Evolutionary conservation across 495 filamentous ascomycete genomes (phyloP), one percentile per base, ranked within the genome.

Genomic region (Xylaria intraflava): DNA sequence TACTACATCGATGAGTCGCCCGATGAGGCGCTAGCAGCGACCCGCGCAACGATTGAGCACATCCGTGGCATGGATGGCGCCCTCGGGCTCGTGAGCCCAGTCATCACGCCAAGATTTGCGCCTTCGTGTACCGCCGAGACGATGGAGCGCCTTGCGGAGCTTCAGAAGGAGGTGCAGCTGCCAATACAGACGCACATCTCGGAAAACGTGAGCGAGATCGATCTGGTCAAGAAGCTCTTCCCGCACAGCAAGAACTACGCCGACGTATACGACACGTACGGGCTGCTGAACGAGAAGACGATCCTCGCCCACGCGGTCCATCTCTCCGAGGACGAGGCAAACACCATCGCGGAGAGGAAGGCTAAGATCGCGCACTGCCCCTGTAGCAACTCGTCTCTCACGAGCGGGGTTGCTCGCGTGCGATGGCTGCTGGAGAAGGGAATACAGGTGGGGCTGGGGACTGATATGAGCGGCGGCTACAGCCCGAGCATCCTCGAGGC

Each of bases 31-130:
- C 19, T 92, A 0, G 57, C 62, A 20, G 78, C 77, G 23, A 88
- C 86, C 1, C 66, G 69, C 23, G 79, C 69, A 0, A 83, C 71
- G 11, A 87, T 95, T 47, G 72, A 73, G 1, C 79, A 95, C 66
- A 84, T 90, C 62, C 71, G 74, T 22, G 7, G 57, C 19, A 76
- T 90, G 26, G 90, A 96, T 58, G 83, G 88, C 0, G 35, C 62
- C 1, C 67, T 70, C 27, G 58, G 70, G 33, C 62, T 73, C 9
- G 75, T 96, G 16, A 68, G 94, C 1, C 89, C 92, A 0, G 88
- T 97, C 53, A 67, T 98, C 54, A 98, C 93, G 0, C 93, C 93
- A 0, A 80, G 93, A 16, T 98, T 98, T 64, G 93, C 88, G 0
- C 90, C 88, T 0, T 78, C 79, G 3, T 96, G 93, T 59, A 79